Evolutionary conservation across 192 early-diverging fungal genomes (phyloP), one percentile per base, ranked within the genome.

Genomic region (Thamnidium elegans): DNA sequence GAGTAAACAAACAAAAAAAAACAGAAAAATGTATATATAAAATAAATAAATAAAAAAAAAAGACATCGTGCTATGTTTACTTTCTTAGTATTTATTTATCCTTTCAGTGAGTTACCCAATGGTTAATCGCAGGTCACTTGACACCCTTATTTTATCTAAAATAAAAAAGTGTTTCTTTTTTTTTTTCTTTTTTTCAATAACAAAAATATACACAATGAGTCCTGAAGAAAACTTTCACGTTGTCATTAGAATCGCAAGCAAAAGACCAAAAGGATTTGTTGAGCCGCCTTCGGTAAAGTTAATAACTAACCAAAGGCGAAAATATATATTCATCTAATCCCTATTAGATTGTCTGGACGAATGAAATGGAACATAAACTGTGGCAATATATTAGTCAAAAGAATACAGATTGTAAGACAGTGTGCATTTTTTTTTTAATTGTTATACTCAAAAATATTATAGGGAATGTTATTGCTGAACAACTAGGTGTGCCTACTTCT

Each of bases 371-470:
- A 45, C 77, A 80, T 53, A 71, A 72, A 8, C 42, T 86, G 23
- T 86, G 84, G 84, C 71, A 80, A 47, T 72, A 78, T 48, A 75
- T 83, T 39, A 72, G 78, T 3, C 76, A 80, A 55, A 86, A 81
- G 50, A 79, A 82, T 39, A 73, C 79, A 8, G 84, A 86, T 54
- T 86, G 83, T 85, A 71, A 75, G 74, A 36, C 32, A 20, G 0
- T 26, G 26, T 26, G 26, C 3, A 26, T 26, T 26, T 3, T 26
- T n/a, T 26, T 20, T 67, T 50, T 20, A 39, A 45, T 51, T 19
- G 56, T 17, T 44, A 63, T 42, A n/a, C 21, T 47, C 32, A 19
- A 26, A 26, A 19, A 2, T 58, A 44, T 21, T 20, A 31, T 65
- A 85, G 83, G 84, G 84, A 75, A 78, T 43, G 44, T 66, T 11